A percentile compares a stretch with the other conserved stretches of the same genome.
Evolutionary conservation across 2,329 filamentous ascomycete species (phyloP).

Genomic region (Rhynchosporium agropyri): DNA sequence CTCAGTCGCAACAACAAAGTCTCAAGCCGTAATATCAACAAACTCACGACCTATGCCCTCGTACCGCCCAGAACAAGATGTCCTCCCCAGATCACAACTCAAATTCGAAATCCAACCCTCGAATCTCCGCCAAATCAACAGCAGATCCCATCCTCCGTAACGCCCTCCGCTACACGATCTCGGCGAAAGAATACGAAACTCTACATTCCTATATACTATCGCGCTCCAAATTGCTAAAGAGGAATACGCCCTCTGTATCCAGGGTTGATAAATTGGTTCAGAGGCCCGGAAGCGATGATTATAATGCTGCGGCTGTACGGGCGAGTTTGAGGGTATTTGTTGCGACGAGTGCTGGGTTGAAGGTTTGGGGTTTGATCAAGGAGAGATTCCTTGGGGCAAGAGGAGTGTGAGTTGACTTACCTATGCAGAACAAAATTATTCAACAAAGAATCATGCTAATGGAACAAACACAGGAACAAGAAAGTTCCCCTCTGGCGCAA

Average conservation of each 20-base stretch:
- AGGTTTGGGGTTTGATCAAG: constrained; percentile 59
- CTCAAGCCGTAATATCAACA: background rate
- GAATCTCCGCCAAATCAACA: constrained; percentile 40
- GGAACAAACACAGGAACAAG: constrained; percentile 39
- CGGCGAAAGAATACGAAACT: constrained; percentile 80
- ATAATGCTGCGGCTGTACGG: constrained; percentile 70
- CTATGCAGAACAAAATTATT: background rate
- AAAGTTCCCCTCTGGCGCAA: constrained; percentile 64
- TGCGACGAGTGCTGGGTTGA: constrained; percentile 63
- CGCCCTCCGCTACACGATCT: constrained; percentile 83
- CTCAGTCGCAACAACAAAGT: background rate
- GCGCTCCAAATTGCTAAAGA: constrained; percentile 61
- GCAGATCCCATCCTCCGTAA: constrained; percentile 78
- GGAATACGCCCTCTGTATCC: constrained; percentile 57
- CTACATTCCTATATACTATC: constrained; percentile 84
- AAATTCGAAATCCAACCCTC: constrained; percentile 16
- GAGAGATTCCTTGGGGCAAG: constrained; percentile 50
- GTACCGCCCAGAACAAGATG: background rate
- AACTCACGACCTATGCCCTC: constrained; percentile 4
- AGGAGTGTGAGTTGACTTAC: constrained; percentile 26
- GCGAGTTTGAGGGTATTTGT: constrained; percentile 73
- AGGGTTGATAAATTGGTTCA: constrained; percentile 51
- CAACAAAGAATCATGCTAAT: constrained; percentile 16
- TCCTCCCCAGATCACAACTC: constrained; percentile 8
- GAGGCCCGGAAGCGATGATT: constrained; percentile 50